phyloP scores from a whole-genome alignment of 768 basidiomycete genomes.

The Tricholoma sp. region DNA sequence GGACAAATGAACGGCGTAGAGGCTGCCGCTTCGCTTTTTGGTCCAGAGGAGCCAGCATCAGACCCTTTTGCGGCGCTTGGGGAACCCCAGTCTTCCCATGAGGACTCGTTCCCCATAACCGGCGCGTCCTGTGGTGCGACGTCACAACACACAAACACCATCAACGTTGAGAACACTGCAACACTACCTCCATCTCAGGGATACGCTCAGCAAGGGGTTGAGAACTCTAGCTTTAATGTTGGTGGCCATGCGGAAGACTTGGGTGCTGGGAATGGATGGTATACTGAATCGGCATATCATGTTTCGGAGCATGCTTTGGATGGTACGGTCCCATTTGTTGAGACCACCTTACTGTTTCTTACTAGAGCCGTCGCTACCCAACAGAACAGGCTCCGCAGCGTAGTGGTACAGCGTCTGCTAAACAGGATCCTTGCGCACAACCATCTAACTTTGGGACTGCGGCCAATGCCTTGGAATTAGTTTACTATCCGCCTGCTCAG shows the following conservation, averaged over 20 bases:
- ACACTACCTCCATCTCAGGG: slow-evolving; percentile 14
- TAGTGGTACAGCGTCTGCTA: slow-evolving; percentile 3
- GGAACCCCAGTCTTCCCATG: slow-evolving; percentile 23
- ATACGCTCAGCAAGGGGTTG: slow-evolving; percentile 15
- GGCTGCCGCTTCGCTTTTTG: slow-evolving; percentile 80
- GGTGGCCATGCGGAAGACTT: slow-evolving; percentile 5
- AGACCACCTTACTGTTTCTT: neutral
- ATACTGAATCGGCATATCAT: slow-evolving; percentile 17
- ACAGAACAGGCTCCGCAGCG: slow-evolving; percentile 8
- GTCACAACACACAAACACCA: neutral
- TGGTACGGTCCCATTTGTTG: neutral
- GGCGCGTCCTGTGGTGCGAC: slow-evolving; percentile 9
- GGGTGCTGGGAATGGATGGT: slow-evolving; percentile 17
- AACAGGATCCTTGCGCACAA: slow-evolving; percentile 35
- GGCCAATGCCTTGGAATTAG: slow-evolving; percentile 10
- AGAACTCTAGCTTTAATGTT: slow-evolving; percentile 8
- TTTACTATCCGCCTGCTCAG: neutral
- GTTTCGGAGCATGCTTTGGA: neutral
- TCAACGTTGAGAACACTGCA: neutral
- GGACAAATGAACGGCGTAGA: slow-evolving; percentile 57
- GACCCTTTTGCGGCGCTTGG: slow-evolving; percentile 66
- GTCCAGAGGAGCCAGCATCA: slow-evolving; percentile 51
- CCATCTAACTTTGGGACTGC: slow-evolving; percentile 18
- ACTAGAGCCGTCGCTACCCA: slow-evolving; percentile 4
- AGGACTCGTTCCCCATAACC: slow-evolving; percentile 13